Conservation (phyloP, 1,284 basidiomycete genomes). For the Pseudozyma sp. region DNA sequence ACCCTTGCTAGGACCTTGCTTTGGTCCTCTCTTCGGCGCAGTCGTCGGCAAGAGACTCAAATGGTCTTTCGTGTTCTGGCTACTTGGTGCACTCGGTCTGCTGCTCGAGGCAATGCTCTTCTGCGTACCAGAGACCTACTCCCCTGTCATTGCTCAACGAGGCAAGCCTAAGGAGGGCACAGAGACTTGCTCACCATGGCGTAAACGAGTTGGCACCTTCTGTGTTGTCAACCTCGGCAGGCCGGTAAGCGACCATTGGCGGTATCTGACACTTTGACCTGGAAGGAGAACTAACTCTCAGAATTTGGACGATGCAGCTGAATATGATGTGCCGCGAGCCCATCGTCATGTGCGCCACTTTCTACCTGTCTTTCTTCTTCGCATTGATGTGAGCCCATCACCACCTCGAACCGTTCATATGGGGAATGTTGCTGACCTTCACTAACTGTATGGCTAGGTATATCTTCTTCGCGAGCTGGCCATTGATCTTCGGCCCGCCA, state of each 20-base stretch:
- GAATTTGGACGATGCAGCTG: slow-evolving; percentile 4
- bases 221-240: slow-evolving; percentile 26
- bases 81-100: slow-evolving; percentile 24
- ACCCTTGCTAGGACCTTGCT: slow-evolving; percentile 33
- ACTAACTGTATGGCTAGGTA: slow-evolving; percentile 14
- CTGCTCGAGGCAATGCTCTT: slow-evolving; percentile 18
- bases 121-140: slow-evolving; percentile 41
- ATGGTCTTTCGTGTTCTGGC: slow-evolving; percentile 40
- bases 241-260: slow-evolving; percentile 25
- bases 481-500: slow-evolving; percentile 39
- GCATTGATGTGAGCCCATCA: slow-evolving; percentile 31
- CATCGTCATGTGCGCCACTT: slow-evolving; percentile 39
- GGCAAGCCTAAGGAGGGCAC: slow-evolving; percentile 1
- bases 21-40: slow-evolving; percentile 39
- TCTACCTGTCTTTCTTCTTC: slow-evolving; percentile 48
- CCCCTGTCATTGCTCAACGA: slow-evolving; percentile 12
- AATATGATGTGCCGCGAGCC: slow-evolving; percentile 46
- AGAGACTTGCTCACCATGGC: background rate
- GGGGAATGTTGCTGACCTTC: background rate
- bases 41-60: slow-evolving; percentile 14
- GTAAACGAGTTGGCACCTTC: slow-evolving; percentile 12
- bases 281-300: background rate
- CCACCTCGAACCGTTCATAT: background rate
- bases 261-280: background rate
- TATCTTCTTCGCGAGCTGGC: slow-evolving; percentile 46